phyloP scores from a whole-genome alignment of 441 rosid species.

The Croton setiger region DNA sequence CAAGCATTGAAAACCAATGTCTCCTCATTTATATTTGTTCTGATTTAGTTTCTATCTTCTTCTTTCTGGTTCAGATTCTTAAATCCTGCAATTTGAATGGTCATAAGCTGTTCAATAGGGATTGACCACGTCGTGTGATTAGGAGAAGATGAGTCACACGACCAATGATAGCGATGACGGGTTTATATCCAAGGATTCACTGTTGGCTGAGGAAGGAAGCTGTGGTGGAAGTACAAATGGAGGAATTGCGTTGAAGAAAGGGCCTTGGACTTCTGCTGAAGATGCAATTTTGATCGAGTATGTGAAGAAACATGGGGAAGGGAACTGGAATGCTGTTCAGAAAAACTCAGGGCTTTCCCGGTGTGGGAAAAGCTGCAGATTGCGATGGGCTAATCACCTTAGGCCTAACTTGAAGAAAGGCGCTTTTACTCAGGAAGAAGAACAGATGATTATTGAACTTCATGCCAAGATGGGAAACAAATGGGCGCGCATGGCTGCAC shows the following conservation, averaged over 20 bases:
- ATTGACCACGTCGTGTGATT: slow-evolving; percentile 39
- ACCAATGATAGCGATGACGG: slow-evolving; percentile 59
- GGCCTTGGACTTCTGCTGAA: slow-evolving; percentile 97
- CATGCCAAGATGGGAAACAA: slow-evolving; percentile 97
- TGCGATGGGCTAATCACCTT: slow-evolving; percentile 98
- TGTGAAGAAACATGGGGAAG: slow-evolving; percentile 95
- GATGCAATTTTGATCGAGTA: slow-evolving; percentile 84
- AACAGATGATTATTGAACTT: slow-evolving; percentile 77
- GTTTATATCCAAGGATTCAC: slow-evolving; percentile 51
- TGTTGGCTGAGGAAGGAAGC: slow-evolving; percentile 43
- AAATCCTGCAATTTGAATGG: slow-evolving; percentile 34
- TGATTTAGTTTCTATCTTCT: slow-evolving; percentile 20
- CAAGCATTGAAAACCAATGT: slow-evolving; percentile 20
- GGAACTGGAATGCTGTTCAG: slow-evolving; percentile 99
- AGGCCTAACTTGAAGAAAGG: slow-evolving; percentile 99
- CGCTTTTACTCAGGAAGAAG: slow-evolving; percentile 90
- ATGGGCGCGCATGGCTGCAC: slow-evolving; percentile 99
- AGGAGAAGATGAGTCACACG: slow-evolving; percentile 61
- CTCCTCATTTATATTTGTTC: slow-evolving; percentile 10
- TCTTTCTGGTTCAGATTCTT: slow-evolving; percentile 37
- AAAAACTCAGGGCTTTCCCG: slow-evolving; percentile 83
- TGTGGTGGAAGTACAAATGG: slow-evolving; percentile 44
- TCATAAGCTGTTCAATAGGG: slow-evolving; percentile 36
- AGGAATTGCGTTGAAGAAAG: slow-evolving; percentile 70
- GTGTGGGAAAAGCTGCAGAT: slow-evolving; percentile 97